Base-by-base conservation (phyloP, 2,329 filamentous ascomycete genomes). In the Xenoacremonium recifei region DNA sequence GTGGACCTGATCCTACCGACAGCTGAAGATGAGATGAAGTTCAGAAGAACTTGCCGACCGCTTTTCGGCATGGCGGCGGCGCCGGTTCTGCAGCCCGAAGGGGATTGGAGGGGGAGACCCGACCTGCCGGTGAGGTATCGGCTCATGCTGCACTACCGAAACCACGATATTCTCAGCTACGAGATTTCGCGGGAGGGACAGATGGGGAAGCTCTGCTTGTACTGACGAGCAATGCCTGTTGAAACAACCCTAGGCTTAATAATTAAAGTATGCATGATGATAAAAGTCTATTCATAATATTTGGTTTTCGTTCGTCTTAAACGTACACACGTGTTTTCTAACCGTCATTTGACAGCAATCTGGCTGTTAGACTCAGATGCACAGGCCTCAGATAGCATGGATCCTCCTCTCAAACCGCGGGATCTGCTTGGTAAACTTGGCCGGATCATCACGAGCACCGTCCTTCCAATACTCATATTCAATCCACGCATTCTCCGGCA, bases 151-250 rank as follows among this genome's bases (percentile, higher is more conserved):
- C 82, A 87, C 60, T 91, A 85, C 59, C 75, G 76, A 44, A 81
- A 89, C 62, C 81, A 87, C 54, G 77, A 78, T 2, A 75, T 91
- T 20, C 58, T 89, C 50, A 83, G 77, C 44, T 91, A 89, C 65
- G 82, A 88, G 61, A 63, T 89, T 40, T 70, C 65, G 33, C 67
- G 75, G 19, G 63, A 69, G 33, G 61, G 62, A 43, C 51, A 60
- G 42, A 63, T 59, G n/a, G 60, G 59, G 16, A 62, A 61, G 48
- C 30, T 69, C 21, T 66, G 61, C 45, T 56, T 69, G 21, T 65
- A 67, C 35, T 68, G 49, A 61, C 21, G 21, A 31, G 29, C 7
- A 15, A 15, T n/a, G 7, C 23, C 13, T 27, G 30, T 32, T 37
- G 20, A 25, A 25, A 15, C 27, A 49, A 39, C 33, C 36, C 43